Conservation (phyloP, 2,329 filamentous ascomycete genomes). For the Exophiala xenobiotica region DNA sequence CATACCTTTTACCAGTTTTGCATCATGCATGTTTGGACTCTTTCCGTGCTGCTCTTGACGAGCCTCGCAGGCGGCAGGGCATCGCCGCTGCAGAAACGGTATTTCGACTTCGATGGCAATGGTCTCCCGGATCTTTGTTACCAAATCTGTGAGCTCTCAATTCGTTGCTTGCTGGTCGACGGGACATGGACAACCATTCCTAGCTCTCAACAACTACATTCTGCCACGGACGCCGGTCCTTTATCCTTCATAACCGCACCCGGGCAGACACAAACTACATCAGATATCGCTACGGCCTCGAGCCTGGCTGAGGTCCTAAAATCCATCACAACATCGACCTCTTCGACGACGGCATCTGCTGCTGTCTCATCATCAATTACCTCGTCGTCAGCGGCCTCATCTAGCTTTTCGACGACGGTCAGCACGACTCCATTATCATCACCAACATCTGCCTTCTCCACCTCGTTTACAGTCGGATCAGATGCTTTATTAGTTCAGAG, state of each 20-base stretch:
- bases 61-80: not conserved
- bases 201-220: not conserved
- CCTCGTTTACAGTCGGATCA: not conserved
- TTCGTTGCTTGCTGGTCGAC: not conserved
- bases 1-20: not conserved
- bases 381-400: not conserved
- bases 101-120: conserved; percentile 1
- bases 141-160: not conserved
- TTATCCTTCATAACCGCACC: too few relatives aligned
- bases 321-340: too few relatives aligned
- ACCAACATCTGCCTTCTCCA: not conserved
- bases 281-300: too few relatives aligned
- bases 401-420: not conserved
- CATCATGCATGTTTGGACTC: not conserved
- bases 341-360: too few relatives aligned
- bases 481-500: too few relatives aligned
- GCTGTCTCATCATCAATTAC: not conserved
- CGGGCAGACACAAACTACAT: too few relatives aligned
- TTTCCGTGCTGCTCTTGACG: not conserved
- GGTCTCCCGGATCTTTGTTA: conserved; percentile 2
- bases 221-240: not conserved
- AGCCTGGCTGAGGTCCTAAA: too few relatives aligned
- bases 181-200: not conserved
- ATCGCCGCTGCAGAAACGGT: not conserved
- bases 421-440: not conserved